Conservation (phyloP, 2,329 filamentous ascomycete species). For the Microsporum audouinii region DNA sequence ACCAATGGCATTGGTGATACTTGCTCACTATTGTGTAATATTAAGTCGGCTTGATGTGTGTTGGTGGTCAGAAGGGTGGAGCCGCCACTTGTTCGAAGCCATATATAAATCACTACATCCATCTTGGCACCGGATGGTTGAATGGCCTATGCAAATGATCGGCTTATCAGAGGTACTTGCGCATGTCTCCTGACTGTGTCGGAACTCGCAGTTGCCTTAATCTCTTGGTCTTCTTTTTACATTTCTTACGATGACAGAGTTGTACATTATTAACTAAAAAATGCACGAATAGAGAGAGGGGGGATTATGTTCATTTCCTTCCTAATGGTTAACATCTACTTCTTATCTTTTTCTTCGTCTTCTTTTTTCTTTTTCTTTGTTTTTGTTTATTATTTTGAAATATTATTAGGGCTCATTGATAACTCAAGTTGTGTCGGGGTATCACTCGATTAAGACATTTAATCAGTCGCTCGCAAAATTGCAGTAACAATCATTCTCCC, state of each 20-base stretch:
- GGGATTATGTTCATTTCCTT: background rate
- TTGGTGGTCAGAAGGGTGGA: constrained; percentile 59
- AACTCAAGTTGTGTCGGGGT: background rate
- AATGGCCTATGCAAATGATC: constrained; percentile 20
- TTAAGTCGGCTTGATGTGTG: constrained; percentile 49
- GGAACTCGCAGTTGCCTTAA: background rate
- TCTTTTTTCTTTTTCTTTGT: background rate
- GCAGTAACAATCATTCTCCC: background rate
- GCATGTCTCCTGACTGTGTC: background rate
- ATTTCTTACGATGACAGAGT: background rate
- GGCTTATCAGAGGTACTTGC: constrained; percentile 6
- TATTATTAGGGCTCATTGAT: background rate
- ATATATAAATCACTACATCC: constrained; percentile 26
- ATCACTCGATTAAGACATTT: background rate
- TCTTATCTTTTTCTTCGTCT: background rate
- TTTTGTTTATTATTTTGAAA: background rate
- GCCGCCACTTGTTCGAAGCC: constrained; percentile 56
- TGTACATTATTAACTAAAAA: background rate
- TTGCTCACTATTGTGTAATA: constrained; percentile 56
- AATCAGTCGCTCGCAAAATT: background rate
- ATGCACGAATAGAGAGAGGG: background rate
- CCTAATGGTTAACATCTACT: background rate
- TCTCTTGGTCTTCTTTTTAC: background rate
- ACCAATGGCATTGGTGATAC: constrained; percentile 51
- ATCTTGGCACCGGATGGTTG: constrained; percentile 16